Base-by-base conservation (phyloP, 306 rosid species). In the Medicago lupulina region DNA sequence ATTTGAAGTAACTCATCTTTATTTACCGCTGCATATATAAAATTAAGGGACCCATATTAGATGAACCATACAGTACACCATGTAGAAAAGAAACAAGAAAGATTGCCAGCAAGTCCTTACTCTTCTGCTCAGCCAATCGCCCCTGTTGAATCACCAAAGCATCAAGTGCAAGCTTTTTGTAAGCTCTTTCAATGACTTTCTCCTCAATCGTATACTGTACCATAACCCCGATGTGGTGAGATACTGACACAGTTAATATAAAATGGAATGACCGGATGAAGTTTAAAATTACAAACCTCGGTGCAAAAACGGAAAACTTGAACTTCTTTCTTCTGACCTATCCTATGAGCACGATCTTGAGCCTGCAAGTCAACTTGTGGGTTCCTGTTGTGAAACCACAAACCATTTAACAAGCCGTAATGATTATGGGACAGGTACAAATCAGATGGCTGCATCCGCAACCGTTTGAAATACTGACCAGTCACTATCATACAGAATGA, bases 301-400 rank as follows among this genome's bases (percentile, higher is more conserved):
- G 99, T 90, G 85, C 99, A 95, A 81, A 95, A 95, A 34, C 99
- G 89, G 71, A 95, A 95, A 78, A 95, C 99, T 88, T 95, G 99
- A 79, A 95, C 99, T 89, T 95, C 99, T 85, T 95, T 95, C 91
- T 92, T 95, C 78, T 95, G 99, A 79, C 99, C 99, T 84, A 95
- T 95, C 86, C 99, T 92, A 80, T 95, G 99, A 82, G 99, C 99
- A 73, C 99, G 97, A 67, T 95, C 99, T 78, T 95, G 99, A 73
- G 99, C 99, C 87, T 95, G 99, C 84, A 95, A 83, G 83, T 95
- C 99, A 81, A 95, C 99, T 88, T 95, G 99, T 19, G 99, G 99
- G 60, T 95, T 95, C 99, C 99, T 95, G 83, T 64, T 63, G 77
- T 61, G 79, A 81, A 73, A 67, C 41, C 62, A 50, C 25, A 55